A percentile compares a stretch with the other conserved stretches of the same genome.
Conservation (phyloP, 805 yeast species). For the Kockiozyma suomiensis region DNA sequence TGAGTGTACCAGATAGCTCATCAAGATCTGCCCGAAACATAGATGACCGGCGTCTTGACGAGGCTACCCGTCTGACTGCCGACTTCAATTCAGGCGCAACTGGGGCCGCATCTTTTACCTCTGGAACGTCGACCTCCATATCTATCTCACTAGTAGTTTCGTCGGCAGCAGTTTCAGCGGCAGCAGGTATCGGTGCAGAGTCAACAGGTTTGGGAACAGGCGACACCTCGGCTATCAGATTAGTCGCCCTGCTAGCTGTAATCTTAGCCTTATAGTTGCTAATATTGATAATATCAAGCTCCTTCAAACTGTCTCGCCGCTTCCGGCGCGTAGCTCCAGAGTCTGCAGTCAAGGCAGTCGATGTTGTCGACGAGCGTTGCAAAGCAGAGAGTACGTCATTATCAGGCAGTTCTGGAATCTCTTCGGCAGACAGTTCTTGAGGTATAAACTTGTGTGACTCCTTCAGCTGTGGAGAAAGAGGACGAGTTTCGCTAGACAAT, state of each 20-base stretch:
- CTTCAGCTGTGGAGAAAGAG: slow-evolving; percentile 6
- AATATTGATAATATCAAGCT: slow-evolving; percentile 25
- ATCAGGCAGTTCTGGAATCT: slow-evolving; percentile 21
- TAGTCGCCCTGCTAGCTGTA: neutral
- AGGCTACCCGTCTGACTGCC: neutral
- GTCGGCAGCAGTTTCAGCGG: too few relatives aligned
- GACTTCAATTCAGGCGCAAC: neutral
- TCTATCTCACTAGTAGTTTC: neutral
- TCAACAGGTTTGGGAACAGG: too few relatives aligned
- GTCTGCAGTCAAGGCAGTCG: too few relatives aligned
- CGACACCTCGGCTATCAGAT: neutral
- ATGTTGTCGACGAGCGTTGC: neutral
- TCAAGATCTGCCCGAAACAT: neutral
- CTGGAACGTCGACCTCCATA: neutral
- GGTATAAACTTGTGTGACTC: slow-evolving; percentile 13
- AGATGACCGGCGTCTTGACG: slow-evolving; percentile 8
- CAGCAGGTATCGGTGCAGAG: too few relatives aligned
- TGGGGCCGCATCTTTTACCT: neutral
- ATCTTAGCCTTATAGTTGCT: slow-evolving; percentile 21
- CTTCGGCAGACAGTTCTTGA: slow-evolving; percentile 12
- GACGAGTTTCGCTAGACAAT: neutral
- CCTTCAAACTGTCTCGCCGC: slow-evolving; percentile 31
- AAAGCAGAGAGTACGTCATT: neutral
- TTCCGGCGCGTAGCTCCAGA: slow-evolving; percentile 19
- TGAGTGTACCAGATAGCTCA: neutral